Evolutionary conservation across 495 filamentous ascomycete species (phyloP).

Genomic region (Pyronema omphalodes): DNA sequence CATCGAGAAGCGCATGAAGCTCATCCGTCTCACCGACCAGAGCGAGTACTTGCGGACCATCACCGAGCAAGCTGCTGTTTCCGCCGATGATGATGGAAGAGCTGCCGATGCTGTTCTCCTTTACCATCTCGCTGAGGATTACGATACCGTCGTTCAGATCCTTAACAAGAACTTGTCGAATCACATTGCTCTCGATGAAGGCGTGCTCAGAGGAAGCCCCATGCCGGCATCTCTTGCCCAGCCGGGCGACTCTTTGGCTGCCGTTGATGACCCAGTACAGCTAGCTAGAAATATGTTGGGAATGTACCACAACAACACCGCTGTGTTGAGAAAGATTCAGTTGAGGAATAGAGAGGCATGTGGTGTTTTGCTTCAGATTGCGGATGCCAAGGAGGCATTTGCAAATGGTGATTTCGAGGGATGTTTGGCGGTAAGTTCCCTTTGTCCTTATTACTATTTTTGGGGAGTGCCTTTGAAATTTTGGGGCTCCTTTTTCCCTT

Average conservation of each 20-base stretch:
- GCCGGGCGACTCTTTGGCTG: constrained; percentile 35
- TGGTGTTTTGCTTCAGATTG: constrained; percentile 55
- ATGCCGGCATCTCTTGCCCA: not conserved
- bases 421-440: constrained; percentile 59
- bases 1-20: constrained; percentile 69
- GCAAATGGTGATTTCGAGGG: constrained; percentile 52
- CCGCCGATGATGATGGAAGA: constrained; percentile 84
- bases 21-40: constrained; percentile 64
- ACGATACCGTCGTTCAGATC: constrained; percentile 73
- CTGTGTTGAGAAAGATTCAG: constrained; percentile 15
- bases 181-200: constrained; percentile 34
- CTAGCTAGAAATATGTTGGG: constrained; percentile 61
- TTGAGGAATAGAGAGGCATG: constrained; percentile 49
- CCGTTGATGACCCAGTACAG: constrained; percentile 67
- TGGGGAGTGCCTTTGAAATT: not conserved
- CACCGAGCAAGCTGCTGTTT: constrained; percentile 71
- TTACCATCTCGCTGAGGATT: constrained; percentile 87
- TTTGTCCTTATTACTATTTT: not conserved
- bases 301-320: constrained; percentile 40
- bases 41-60: constrained; percentile 70
- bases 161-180: constrained; percentile 83
- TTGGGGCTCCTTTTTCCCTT: constrained; percentile 8
- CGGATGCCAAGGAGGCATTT: constrained; percentile 52
- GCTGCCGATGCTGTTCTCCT: constrained; percentile 83
- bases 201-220: not conserved